Evolutionary conservation across 2,329 filamentous ascomycete genomes (phyloP).

Genomic region (Ophiostoma montium): DNA sequence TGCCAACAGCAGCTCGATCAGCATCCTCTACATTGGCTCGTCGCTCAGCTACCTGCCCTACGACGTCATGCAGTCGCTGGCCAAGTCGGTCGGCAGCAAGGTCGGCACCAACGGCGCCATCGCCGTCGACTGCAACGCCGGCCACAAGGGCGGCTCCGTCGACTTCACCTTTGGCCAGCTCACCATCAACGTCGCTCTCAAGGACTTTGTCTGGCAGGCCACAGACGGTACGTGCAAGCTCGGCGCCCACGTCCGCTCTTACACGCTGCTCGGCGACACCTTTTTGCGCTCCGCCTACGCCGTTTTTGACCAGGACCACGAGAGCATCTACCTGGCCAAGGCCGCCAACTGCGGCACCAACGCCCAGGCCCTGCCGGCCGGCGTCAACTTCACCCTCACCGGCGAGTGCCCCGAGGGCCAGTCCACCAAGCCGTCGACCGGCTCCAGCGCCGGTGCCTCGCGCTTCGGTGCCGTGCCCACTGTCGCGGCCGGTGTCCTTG

Average conservation of each 20-base stretch:
- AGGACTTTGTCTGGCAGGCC: constrained; percentile 22
- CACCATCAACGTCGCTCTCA: constrained; percentile 24
- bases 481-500: background rate
- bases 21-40: constrained; percentile 52
- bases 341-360: constrained; percentile 17
- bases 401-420: constrained; percentile 13
- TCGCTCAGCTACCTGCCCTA: constrained; percentile 53
- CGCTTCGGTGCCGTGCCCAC: background rate
- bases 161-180: constrained; percentile 26
- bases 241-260: constrained; percentile 9
- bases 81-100: constrained; percentile 24
- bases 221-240: constrained; percentile 11
- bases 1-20: constrained; percentile 21
- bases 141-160: constrained; percentile 20
- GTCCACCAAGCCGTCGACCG: background rate
- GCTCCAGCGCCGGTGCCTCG: background rate
- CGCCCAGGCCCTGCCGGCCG: constrained; percentile 12
- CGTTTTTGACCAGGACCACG: constrained; percentile 17
- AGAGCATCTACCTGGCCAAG: constrained; percentile 15
- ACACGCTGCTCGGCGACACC: constrained; percentile 16
- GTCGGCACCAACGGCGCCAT: constrained; percentile 21
- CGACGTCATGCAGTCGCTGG: constrained; percentile 32
- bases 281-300: constrained; percentile 17
- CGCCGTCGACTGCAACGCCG: constrained; percentile 17
- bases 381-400: constrained; percentile 10